Conservation (phyloP, 257 asterid genomes). For the Mitragyna speciosa region DNA sequence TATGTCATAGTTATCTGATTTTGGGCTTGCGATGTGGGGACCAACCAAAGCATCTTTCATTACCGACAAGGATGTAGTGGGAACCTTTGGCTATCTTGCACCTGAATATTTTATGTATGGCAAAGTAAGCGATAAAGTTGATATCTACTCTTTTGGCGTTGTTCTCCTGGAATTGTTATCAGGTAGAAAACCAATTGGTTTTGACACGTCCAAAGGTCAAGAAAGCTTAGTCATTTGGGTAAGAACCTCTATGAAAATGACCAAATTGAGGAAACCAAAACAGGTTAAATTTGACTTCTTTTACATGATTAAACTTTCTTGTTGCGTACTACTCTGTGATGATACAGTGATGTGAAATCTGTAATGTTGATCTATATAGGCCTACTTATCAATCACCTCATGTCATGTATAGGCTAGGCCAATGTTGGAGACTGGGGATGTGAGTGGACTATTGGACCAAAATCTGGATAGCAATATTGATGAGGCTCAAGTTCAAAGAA, state of each 20-base stretch:
- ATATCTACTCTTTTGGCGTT: slow-evolving; percentile 92
- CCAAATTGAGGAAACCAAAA: not conserved
- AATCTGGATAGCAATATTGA: slow-evolving; percentile 43
- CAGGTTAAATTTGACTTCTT: not conserved
- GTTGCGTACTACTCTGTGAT: not conserved
- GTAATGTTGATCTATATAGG: not conserved
- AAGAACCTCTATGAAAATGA: slow-evolving; percentile 28
- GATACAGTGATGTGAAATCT: too few relatives aligned
- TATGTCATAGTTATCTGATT: slow-evolving; percentile 65
- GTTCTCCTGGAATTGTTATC: slow-evolving; percentile 85
- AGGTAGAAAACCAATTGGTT: slow-evolving; percentile 79
- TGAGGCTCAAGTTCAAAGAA: slow-evolving; percentile 58
- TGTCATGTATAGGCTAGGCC: slow-evolving; percentile 65
- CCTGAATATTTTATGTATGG: slow-evolving; percentile 99
- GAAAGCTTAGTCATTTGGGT: slow-evolving; percentile 96
- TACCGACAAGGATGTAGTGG: slow-evolving; percentile 76
- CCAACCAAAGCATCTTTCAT: slow-evolving; percentile 61
- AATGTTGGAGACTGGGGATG: slow-evolving; percentile 56
- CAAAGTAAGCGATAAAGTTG: slow-evolving; percentile 88
- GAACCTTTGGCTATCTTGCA: slow-evolving; percentile 97
- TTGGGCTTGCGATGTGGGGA: slow-evolving; percentile 91
- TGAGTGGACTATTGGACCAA: slow-evolving; percentile 65
- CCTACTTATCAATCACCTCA: not conserved
- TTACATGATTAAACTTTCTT: not conserved
- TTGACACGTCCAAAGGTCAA: slow-evolving; percentile 58